Evolutionary conservation across 2,329 filamentous ascomycete genomes (phyloP).

Genomic region (Cladosporium oxysporum): DNA sequence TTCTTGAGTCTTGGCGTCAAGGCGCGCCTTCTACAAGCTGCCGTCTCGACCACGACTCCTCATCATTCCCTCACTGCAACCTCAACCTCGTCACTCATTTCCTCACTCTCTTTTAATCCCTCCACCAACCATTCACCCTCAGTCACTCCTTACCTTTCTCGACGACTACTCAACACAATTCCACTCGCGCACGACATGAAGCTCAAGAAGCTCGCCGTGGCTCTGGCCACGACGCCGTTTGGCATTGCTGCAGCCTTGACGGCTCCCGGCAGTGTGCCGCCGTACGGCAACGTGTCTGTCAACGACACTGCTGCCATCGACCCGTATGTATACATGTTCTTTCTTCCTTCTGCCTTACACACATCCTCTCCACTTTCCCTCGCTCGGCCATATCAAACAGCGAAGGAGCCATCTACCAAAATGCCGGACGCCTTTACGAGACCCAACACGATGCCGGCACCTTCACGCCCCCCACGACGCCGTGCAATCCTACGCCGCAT

Average conservation of each 20-base stretch:
- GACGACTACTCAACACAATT: constrained; percentile 7
- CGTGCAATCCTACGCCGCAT: constrained; percentile 14
- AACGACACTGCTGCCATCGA: constrained; percentile 1
- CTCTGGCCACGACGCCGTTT: constrained; percentile 18
- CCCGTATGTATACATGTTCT: constrained; percentile 8
- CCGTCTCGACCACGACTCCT: constrained; percentile 17
- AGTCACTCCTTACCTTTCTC: constrained; percentile 35
- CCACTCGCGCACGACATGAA: constrained; percentile 22
- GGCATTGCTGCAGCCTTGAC: constrained; percentile 9
- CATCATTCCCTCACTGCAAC: neutral
- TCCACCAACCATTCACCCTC: constrained; percentile 28
- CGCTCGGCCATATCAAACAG: neutral
- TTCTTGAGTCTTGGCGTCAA: neutral
- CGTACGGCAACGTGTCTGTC: constrained; percentile 9
- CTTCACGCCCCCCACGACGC: neutral
- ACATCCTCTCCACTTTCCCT: neutral
- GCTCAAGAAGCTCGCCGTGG: constrained; percentile 22
- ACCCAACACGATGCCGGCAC: neutral
- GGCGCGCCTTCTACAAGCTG: constrained; percentile 6
- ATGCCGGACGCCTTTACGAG: neutral
- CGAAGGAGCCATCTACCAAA: neutral
- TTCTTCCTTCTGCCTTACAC: neutral
- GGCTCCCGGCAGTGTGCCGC: constrained; percentile 7
- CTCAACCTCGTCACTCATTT: constrained; percentile 6
- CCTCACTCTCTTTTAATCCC: constrained; percentile 15